Evolutionary conservation across 352 stramenopile genomes (phyloP), one percentile per base, ranked within the genome.

Genomic region (Globisporangium acanthophoron): DNA sequence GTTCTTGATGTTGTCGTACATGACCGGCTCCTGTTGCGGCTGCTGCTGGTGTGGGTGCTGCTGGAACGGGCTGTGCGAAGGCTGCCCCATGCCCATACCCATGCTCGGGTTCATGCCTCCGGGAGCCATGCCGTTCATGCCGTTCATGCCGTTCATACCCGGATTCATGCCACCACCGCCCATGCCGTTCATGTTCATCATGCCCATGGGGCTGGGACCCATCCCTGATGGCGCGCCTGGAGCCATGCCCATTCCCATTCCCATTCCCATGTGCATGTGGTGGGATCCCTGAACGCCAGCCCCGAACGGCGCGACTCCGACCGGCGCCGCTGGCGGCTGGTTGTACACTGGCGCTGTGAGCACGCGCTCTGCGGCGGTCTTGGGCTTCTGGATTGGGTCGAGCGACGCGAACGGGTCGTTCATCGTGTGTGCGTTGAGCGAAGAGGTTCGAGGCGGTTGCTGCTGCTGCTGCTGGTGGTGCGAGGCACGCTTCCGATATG

Each of bases 1-100:
- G 60, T 90, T 88, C 74, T 88, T 87, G 71, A 89, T 90, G 63
- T 83, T 90, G 66, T 90, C 80, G 68, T 90, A 90, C 74, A 90
- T 88, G 54, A 88, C 68, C 3, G 73, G 74, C 21, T 69, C 65
- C 44, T 77, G 71, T 49, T 64, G 65, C 39, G 48, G 66, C 18
- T 67, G 72, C 15, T 67, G 72, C 54, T 68, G 37, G 11, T 43
- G 67, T 44, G 47, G 64, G 54, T 64, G 60, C 33, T 60, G 56
- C 54, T 60, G n/a, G 60, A 52, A 54, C 62, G 65, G 50, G 43
- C 39, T 56, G 45, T 61, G 21, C 54, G 49, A 37, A 40, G 64
- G 65, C 46, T 71, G 64, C 5, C 61, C 51, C 62, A 75, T 68
- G 27, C 58, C 58, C 27, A 52, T 59, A 16, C n/a, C 29, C 5